Evolutionary conservation across 257 asterid genomes (phyloP).

Genomic region (Verbena officinalis): DNA sequence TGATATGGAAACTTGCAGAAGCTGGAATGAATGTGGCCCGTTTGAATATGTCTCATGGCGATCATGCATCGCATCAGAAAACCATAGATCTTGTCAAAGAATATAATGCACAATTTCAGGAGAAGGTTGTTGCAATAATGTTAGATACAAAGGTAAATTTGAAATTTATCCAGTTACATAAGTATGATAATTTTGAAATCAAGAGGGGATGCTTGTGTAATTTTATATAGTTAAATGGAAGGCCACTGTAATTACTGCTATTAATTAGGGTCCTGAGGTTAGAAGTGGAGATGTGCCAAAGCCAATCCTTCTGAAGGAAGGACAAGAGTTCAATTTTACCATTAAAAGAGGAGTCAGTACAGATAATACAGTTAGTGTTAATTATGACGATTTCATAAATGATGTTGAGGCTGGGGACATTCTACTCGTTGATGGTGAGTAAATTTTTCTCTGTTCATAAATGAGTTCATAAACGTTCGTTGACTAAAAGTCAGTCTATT

Average conservation of each 20-base stretch:
- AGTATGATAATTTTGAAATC: too few relatives aligned
- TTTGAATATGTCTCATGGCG: conserved; percentile 96
- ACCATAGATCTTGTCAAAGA: conserved; percentile 92
- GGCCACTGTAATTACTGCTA: too few relatives aligned
- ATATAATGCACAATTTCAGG: conserved; percentile 82
- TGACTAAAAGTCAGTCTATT: neutral
- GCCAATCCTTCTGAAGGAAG: conserved; percentile 83
- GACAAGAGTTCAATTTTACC: conserved; percentile 93
- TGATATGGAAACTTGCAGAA: conserved; percentile 98
- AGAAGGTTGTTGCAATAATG: conserved; percentile 91
- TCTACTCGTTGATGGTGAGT: conserved; percentile 88
- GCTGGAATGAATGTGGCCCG: conserved; percentile 98
- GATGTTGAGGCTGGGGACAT: conserved; percentile 91
- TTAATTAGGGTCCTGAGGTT: conserved; percentile 93
- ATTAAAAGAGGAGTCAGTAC: conserved; percentile 82
- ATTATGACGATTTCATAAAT: conserved; percentile 88
- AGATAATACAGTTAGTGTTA: conserved; percentile 93
- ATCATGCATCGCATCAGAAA: conserved; percentile 93
- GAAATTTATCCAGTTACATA: too few relatives aligned
- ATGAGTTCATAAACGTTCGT: too few relatives aligned
- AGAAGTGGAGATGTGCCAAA: conserved; percentile 94
- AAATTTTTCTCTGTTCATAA: conserved; percentile 1
- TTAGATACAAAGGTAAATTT: conserved; percentile 87
- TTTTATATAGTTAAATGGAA: too few relatives aligned
- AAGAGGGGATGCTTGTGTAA: too few relatives aligned